phyloP scores from a whole-genome alignment of 2,329 filamentous ascomycete genomes.

The Ascosphaera aggregata region DNA sequence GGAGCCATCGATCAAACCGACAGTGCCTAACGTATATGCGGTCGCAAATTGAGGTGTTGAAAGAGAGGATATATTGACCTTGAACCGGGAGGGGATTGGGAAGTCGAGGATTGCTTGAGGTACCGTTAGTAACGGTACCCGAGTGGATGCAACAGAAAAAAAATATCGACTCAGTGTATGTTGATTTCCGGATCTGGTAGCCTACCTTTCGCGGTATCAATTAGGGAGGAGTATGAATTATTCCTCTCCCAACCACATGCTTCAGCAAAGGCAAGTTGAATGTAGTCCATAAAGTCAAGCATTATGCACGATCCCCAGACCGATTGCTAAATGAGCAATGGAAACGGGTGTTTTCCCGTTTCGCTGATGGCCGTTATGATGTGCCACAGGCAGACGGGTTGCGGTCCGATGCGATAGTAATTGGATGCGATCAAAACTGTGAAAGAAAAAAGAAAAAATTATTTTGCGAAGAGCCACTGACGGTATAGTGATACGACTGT shows the following conservation, averaged over 20 bases:
- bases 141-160: background rate
- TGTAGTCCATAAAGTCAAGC: slow-evolving; percentile 95
- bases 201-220: slow-evolving; percentile 56
- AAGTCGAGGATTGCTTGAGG: slow-evolving; percentile 62
- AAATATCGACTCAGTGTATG: slow-evolving; percentile 1
- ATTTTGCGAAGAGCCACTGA: no score
- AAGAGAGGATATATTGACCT: slow-evolving; percentile 72
- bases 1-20: slow-evolving; percentile 88
- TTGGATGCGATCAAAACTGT: no score
- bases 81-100: slow-evolving; percentile 58
- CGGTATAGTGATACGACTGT: no score
- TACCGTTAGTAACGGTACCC: slow-evolving; percentile 7
- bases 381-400: no score
- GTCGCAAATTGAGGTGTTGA: slow-evolving; percentile 85
- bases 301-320: no score
- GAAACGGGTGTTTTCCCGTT: no score
- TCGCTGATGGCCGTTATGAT: no score
- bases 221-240: slow-evolving; percentile 76
- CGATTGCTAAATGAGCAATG: no score
- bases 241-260: slow-evolving; percentile 75
- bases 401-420: no score
- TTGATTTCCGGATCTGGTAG: slow-evolving; percentile 3
- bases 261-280: slow-evolving; percentile 74
- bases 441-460: no score
- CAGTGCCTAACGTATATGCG: slow-evolving; percentile 72